phyloP scores from a whole-genome alignment of 2,329 filamentous ascomycete genomes.

The Geosmithia flava region DNA sequence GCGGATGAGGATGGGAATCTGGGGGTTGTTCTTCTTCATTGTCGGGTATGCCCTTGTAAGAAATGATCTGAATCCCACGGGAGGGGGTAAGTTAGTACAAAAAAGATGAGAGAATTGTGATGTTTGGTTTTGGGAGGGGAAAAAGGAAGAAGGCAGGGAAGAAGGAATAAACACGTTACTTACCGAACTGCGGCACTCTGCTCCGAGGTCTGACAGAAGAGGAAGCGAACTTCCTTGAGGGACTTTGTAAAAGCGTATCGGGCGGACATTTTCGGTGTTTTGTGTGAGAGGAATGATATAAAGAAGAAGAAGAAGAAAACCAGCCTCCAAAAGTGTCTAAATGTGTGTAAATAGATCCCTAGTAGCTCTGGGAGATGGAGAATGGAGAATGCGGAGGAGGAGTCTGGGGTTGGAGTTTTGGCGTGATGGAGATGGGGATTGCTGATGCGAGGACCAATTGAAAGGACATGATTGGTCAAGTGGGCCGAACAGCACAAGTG shows the following conservation, averaged over 20 bases:
- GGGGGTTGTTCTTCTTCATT: conserved; percentile 99
- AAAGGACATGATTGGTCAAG: background rate
- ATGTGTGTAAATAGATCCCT: too few relatives aligned
- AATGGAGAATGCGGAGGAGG: background rate
- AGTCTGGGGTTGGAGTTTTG: background rate
- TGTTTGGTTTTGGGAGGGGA: too few relatives aligned
- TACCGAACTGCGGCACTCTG: conserved; percentile 84
- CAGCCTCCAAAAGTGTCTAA: too few relatives aligned
- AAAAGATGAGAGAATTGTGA: too few relatives aligned
- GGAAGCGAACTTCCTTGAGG: conserved; percentile 91
- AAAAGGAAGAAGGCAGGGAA: background rate
- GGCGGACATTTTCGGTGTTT: conserved; percentile 54
- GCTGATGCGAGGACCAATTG: background rate
- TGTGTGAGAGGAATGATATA: background rate
- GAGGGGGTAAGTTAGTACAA: too few relatives aligned
- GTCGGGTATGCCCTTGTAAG: conserved; percentile 84
- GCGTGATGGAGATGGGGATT: background rate
- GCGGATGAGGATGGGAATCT: conserved; percentile 86
- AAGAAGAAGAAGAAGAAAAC: too few relatives aligned
- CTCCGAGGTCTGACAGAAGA: conserved; percentile 91
- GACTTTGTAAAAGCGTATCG: conserved; percentile 86
- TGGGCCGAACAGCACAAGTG: background rate
- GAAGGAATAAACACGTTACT: conserved; percentile 13
- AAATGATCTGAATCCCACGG: conserved; percentile 57
- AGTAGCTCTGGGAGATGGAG: background rate